These are phyloP conservation scores for Endoconidiophora laricicola DNA, from an alignment of 2,329 filamentous ascomycete genomes.

Conservation along the genomic window DNA sequence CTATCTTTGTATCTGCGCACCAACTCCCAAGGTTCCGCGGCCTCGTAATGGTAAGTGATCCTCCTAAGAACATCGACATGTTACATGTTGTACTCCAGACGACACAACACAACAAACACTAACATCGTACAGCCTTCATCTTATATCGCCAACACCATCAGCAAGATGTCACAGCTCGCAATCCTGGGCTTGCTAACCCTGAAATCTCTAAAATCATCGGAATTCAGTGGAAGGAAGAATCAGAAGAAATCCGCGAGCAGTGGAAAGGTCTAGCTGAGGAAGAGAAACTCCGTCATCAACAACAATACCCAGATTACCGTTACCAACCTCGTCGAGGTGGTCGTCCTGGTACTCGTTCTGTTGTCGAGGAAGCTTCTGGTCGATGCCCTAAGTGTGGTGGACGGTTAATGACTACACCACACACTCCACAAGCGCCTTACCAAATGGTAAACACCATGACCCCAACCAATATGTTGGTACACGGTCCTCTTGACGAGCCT, in stretches of 20 bases:
- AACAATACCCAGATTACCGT: constrained; percentile 82
- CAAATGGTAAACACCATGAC: background rate
- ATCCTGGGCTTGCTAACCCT: constrained; percentile 85
- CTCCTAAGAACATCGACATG: background rate
- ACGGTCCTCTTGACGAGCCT: constrained; percentile 18
- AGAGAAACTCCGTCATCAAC: constrained; percentile 78
- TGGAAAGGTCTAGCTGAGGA: constrained; percentile 89
- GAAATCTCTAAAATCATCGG: constrained; percentile 97
- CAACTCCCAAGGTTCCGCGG: constrained; percentile 39
- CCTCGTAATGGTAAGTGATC: constrained; percentile 39
- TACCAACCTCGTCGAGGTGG: constrained; percentile 68
- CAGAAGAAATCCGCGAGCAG: constrained; percentile 56
- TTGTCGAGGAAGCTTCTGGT: constrained; percentile 30
- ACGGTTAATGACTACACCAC: constrained; percentile 44
- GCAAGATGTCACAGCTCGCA: constrained; percentile 57
- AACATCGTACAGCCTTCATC: constrained; percentile 61
- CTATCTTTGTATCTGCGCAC: constrained; percentile 38
- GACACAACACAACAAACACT: constrained; percentile 9
- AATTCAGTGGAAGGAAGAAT: constrained; percentile 70
- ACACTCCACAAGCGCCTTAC: constrained; percentile 35
- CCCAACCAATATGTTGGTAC: background rate
- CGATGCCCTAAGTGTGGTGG: constrained; percentile 59
- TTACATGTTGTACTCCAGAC: too few relatives aligned
- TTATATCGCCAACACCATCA: constrained; percentile 91
- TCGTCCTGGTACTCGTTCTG: constrained; percentile 16